phyloP scores from a whole-genome alignment of 805 yeast species.

The Novakomyces olei region DNA sequence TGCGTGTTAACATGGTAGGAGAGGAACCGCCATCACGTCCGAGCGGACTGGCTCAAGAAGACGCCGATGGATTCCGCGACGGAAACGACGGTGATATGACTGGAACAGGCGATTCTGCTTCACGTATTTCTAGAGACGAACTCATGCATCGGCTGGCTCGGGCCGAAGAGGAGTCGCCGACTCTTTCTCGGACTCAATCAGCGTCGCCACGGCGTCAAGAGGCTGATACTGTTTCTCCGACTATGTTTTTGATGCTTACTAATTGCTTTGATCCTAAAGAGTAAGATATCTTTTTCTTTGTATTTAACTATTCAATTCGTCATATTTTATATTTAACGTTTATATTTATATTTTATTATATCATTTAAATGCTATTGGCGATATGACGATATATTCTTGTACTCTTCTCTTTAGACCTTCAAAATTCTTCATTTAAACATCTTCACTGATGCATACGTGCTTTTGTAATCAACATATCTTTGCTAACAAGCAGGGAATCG shows the following conservation, averaged over 20 bases:
- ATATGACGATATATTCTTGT: too few relatives aligned
- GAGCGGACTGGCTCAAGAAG: slow-evolving; percentile 7
- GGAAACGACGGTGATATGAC: slow-evolving; percentile 7
- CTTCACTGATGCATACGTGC: too few relatives aligned
- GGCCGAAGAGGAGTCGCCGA: slow-evolving; percentile 11
- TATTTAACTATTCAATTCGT: slow-evolving; percentile 1
- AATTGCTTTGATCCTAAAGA: slow-evolving; percentile 13
- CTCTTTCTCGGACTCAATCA: too few relatives aligned
- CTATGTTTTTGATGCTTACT: neutral
- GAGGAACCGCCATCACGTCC: too few relatives aligned
- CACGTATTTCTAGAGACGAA: slow-evolving; percentile 13
- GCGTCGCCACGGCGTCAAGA: too few relatives aligned
- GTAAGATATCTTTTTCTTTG: slow-evolving; percentile 8
- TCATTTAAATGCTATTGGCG: too few relatives aligned
- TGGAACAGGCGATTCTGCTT: neutral
- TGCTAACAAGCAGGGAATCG: slow-evolving; percentile 12
- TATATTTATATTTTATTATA: too few relatives aligned
- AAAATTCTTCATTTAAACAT: too few relatives aligned
- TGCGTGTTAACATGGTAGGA: slow-evolving; percentile 15
- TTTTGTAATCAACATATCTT: too few relatives aligned
- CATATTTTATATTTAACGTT: too few relatives aligned
- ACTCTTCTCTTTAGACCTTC: too few relatives aligned
- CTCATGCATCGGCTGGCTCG: slow-evolving; percentile 16
- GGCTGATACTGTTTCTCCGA: neutral
- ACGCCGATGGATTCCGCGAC: slow-evolving; percentile 8